Conservation (phyloP, 2,329 filamentous ascomycete species). For the Aspergillus brunneoviolaceus region DNA sequence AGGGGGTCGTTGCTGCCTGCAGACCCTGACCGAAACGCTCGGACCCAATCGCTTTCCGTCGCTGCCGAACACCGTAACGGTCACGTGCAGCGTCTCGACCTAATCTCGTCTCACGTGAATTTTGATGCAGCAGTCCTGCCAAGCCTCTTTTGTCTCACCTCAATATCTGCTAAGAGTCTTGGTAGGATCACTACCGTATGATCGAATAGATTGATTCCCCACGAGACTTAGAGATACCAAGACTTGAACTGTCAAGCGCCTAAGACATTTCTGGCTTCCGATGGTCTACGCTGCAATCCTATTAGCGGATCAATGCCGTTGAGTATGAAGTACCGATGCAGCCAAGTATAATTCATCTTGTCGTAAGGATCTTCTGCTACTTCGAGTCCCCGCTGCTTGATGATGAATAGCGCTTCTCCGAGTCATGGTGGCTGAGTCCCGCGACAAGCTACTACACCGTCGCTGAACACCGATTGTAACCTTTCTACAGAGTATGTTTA, state of each 20-base stretch:
- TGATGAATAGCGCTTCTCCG: too few species aligned
- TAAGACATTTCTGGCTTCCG: not conserved
- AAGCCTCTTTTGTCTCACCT: not conserved
- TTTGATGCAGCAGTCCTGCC: not conserved
- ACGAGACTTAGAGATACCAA: not conserved
- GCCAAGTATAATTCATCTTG: too few species aligned
- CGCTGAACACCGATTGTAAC: too few species aligned
- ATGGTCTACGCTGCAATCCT: not conserved
- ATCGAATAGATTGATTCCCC: not conserved
- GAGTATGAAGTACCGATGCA: not conserved
- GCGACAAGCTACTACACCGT: too few species aligned
- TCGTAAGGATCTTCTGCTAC: too few species aligned
- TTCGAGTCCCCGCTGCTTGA: too few species aligned
- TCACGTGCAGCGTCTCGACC: not conserved
- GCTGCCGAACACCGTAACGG: not conserved
- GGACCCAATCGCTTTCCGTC: not conserved
- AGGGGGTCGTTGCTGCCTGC: not conserved
- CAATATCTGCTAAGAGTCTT: not conserved
- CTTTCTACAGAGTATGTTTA: too few species aligned
- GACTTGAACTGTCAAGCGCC: not conserved
- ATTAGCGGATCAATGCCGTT: not conserved
- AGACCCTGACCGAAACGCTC: not conserved
- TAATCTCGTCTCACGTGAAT: not conserved
- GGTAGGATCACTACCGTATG: not conserved
- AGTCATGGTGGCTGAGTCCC: too few species aligned